phyloP scores from a whole-genome alignment of 306 rosid species.

The Rosa persica region DNA sequence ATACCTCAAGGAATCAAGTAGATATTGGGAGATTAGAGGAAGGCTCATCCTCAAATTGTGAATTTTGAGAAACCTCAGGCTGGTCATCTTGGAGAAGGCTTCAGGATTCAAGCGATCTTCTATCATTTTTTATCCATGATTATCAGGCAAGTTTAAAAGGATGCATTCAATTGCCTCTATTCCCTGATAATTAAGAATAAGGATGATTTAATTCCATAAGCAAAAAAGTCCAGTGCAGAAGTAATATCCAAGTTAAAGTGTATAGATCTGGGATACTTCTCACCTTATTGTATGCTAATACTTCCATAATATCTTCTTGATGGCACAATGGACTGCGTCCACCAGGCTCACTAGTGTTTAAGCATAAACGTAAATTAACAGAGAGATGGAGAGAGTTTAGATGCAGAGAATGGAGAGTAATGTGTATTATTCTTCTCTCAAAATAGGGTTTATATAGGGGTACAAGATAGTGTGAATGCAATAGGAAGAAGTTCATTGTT shows the following conservation, averaged over 20 bases:
- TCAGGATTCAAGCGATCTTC: conserved; percentile 9
- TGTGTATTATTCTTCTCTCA: too few species aligned
- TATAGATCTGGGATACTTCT: background rate
- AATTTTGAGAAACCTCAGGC: conserved; percentile 9
- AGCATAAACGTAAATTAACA: too few species aligned
- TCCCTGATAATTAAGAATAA: background rate
- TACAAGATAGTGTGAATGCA: too few species aligned
- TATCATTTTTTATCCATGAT: background rate
- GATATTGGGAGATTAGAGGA: background rate
- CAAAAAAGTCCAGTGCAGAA: too few species aligned
- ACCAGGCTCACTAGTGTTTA: too few species aligned
- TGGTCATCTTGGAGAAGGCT: conserved; percentile 20
- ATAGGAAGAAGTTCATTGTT: too few species aligned
- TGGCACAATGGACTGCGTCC: background rate
- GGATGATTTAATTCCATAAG: background rate
- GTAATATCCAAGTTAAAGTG: background rate
- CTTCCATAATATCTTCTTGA: background rate
- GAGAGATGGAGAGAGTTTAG: too few species aligned
- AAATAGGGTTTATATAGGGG: too few species aligned
- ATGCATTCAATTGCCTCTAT: conserved; percentile 10
- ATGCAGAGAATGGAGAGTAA: too few species aligned
- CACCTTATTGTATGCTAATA: background rate
- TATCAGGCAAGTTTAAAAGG: background rate
- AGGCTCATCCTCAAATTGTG: background rate
- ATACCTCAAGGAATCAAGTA: conserved; percentile 11